Evolutionary conservation across 495 filamentous ascomycete species (phyloP).

Genomic region (Pseudotulostoma volvatum): DNA sequence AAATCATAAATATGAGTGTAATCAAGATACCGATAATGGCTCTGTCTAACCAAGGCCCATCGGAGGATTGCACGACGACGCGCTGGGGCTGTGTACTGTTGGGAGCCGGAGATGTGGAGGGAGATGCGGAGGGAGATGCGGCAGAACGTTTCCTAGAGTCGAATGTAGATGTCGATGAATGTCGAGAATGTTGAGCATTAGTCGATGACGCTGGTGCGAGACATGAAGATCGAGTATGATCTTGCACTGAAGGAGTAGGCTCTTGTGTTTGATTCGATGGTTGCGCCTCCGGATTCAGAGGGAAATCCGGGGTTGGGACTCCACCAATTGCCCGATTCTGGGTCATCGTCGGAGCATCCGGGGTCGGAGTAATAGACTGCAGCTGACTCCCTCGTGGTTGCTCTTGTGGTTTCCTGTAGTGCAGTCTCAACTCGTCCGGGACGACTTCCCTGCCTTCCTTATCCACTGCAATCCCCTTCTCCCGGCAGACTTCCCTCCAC

Average conservation of each 20-base stretch:
- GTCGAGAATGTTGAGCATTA: not conserved
- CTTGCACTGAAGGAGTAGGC: not conserved
- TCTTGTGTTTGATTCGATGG: not conserved
- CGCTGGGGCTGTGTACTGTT: not conserved
- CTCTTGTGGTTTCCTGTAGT: slow-evolving; percentile 27
- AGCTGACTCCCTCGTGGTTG: slow-evolving; percentile 12
- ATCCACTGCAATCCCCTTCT: slow-evolving; percentile 31
- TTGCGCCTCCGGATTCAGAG: too few relatives aligned
- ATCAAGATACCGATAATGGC: slow-evolving; percentile 37
- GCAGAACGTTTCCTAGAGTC: slow-evolving; percentile 1
- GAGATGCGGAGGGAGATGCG: not conserved
- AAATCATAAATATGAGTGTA: slow-evolving; percentile 30
- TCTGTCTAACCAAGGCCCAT: slow-evolving; percentile 37
- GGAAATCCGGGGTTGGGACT: not conserved
- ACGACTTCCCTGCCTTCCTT: slow-evolving; percentile 22
- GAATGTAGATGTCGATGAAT: not conserved
- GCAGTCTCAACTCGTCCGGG: slow-evolving; percentile 32
- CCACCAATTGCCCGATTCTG: not conserved
- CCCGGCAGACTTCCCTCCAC: slow-evolving; percentile 39
- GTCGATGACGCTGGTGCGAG: not conserved
- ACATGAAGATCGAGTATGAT: not conserved
- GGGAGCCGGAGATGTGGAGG: not conserved
- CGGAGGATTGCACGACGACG: slow-evolving; percentile 13
- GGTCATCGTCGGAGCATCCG: too few relatives aligned
- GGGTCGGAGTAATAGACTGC: not conserved